Percentiles rank a stretch among this genome's conserved stretches.
Evolutionary conservation across 2,329 filamentous ascomycete genomes (phyloP).

Genomic region (Malbranchea zuffiana): DNA sequence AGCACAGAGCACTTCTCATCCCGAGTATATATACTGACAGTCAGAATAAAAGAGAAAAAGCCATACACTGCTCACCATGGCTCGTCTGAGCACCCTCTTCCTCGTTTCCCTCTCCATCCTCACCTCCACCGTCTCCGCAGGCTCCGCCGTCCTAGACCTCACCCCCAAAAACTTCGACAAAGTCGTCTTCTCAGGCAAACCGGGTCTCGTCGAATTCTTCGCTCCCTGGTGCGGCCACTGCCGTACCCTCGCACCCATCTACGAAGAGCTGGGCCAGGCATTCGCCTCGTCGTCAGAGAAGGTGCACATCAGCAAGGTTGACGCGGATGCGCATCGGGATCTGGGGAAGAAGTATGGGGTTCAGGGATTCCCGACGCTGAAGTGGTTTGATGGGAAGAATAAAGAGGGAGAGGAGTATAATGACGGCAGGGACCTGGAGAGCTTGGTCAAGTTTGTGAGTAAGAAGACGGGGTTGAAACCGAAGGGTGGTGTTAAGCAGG

Average conservation of each 20-base stretch:
- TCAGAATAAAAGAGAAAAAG: too few relatives aligned
- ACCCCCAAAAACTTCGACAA: slow-evolving; percentile 84
- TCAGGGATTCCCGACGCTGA: slow-evolving; percentile 91
- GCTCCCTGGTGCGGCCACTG: slow-evolving; percentile 99
- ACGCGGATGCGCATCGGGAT: slow-evolving; percentile 77
- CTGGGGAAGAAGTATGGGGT: slow-evolving; percentile 80
- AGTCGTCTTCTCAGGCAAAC: slow-evolving; percentile 82
- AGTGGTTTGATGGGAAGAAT: slow-evolving; percentile 95
- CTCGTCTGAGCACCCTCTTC: slow-evolving; percentile 37
- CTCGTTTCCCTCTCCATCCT: slow-evolving; percentile 38
- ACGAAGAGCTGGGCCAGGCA: slow-evolving; percentile 71
- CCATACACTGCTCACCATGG: slow-evolving; percentile 27
- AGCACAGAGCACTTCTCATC: too few relatives aligned
- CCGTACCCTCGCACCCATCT: slow-evolving; percentile 91
- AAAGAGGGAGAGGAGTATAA: slow-evolving; percentile 75
- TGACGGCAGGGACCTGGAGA: slow-evolving; percentile 77
- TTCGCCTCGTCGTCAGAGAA: slow-evolving; percentile 65
- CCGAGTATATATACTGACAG: too few relatives aligned
- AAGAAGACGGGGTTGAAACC: slow-evolving; percentile 79
- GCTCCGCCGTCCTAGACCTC: slow-evolving; percentile 81
- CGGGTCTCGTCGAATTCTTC: slow-evolving; percentile 94
- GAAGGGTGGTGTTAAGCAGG: slow-evolving; percentile 49
- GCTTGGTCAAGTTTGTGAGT: slow-evolving; percentile 64
- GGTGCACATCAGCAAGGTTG: slow-evolving; percentile 87
- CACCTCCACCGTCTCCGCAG: slow-evolving; percentile 51